These are phyloP conservation scores for Trichoderma sp. DNA, from an alignment of 2,329 filamentous ascomycete genomes.

Conservation along the genomic window DNA sequence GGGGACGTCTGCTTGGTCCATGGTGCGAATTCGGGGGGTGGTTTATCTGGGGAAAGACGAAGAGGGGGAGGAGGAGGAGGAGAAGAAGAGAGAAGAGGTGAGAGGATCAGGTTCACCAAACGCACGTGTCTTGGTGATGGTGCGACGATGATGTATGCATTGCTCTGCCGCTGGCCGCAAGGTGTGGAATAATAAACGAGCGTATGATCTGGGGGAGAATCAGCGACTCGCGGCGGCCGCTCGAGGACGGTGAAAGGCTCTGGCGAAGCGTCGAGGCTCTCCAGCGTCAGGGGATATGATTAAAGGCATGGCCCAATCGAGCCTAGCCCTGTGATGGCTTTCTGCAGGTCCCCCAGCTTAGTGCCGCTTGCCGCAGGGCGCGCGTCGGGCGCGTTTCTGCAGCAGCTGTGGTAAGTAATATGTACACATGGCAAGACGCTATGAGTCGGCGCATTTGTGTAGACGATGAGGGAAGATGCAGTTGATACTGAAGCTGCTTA, in stretches of 20 bases:
- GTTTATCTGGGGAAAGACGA: constrained; percentile 9
- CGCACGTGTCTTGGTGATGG: constrained; percentile 9
- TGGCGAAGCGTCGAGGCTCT: constrained; percentile 13
- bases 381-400: constrained; percentile 20
- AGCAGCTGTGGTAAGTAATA: not conserved
- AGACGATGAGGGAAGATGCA: too few species aligned
- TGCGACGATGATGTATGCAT: constrained; percentile 6
- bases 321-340: constrained; percentile 8
- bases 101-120: not conserved
- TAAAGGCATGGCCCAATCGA: constrained; percentile 6
- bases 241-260: not conserved
- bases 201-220: not conserved
- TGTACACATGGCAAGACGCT: too few species aligned
- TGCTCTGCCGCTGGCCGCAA: constrained; percentile 9
- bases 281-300: constrained; percentile 26
- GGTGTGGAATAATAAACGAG: not conserved
- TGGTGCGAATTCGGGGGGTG: constrained; percentile 36
- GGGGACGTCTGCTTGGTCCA: constrained; percentile 70
- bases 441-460: too few species aligned
- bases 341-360: constrained; percentile 20
- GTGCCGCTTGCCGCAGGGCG: constrained; percentile 1
- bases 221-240: constrained; percentile 3
- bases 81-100: not conserved
- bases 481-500: too few species aligned
- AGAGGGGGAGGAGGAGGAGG: too few species aligned